These are phyloP conservation scores for Adansonia grandidieri DNA, from an alignment of 441 rosid species.

Conservation along the genomic window DNA sequence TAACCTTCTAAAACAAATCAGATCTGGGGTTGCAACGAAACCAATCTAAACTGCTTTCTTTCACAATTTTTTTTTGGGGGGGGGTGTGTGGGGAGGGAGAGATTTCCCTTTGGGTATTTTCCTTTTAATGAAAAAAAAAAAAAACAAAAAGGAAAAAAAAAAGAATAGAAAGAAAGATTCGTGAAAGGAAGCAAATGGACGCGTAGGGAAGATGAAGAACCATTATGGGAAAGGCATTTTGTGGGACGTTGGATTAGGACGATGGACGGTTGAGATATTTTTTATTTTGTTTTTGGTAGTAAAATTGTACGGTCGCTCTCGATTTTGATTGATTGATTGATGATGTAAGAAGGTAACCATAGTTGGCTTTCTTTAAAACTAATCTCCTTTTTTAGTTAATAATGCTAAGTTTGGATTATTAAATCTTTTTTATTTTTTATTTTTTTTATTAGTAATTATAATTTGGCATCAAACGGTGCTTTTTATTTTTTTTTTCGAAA, in stretches of 20 bases:
- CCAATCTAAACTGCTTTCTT: neutral
- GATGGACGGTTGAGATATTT: neutral
- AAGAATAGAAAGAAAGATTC: neutral
- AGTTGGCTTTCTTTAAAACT: neutral
- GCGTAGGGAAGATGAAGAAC: neutral
- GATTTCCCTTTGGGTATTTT: neutral
- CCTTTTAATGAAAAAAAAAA: neutral
- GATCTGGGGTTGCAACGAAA: slow-evolving; percentile 9
- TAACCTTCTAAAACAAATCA: slow-evolving; percentile 13
- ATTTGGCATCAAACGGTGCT: too few relatives aligned
- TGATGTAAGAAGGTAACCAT: neutral
- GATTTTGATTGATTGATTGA: neutral
- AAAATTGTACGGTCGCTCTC: neutral
- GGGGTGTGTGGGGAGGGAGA: too few relatives aligned
- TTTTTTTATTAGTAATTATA: too few relatives aligned
- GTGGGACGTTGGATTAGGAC: neutral
- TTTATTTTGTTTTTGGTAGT: neutral
- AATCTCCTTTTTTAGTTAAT: too few relatives aligned
- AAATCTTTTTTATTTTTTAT: too few relatives aligned
- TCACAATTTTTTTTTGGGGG: neutral
- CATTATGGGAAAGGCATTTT: neutral
- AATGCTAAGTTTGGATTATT: too few relatives aligned
- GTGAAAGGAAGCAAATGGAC: neutral
- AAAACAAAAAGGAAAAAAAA: neutral
- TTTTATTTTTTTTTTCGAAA: too few relatives aligned